Evolutionary conservation across 345 rosid genomes (phyloP), one percentile per base, ranked within the genome.

Genomic region (Clarkia xantiana): DNA sequence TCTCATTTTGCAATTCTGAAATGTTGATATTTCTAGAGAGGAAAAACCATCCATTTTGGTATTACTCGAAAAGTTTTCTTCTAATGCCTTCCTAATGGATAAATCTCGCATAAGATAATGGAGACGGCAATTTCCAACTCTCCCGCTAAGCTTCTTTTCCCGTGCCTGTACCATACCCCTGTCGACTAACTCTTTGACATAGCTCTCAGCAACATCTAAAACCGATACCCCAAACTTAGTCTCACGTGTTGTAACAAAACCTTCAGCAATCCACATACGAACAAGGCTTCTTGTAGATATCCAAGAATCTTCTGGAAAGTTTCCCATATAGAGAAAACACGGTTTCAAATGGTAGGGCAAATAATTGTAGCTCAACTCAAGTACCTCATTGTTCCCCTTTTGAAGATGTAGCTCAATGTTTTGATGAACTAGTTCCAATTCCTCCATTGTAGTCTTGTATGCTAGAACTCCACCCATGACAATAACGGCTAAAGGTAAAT

Each of bases 241-340:
- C 0, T 40, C 44, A 2, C 41, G 43, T 45, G 9, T 1, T 7
- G 20, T 18, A 14, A 74, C 52, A 41, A 77, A 44, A 16, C 83
- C 83, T 53, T 71, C 71, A 4, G 73, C 75, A 13, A 69, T 52
- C 83, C 75, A 79, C 56, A 72, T 62, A 18, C 40, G 55, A 41
- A 76, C 46, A 49, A 79, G 44, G 25, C 62, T 68, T 25, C 56
- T 68, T 0, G 45, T 40, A 1, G 65, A 62, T 56, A 79, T 76
- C 5, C 64, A 67, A 14, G 23, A 58, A 56, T 74, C 71, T 29
- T 58, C 55, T 0, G 71, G 73, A 42, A 67, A 71, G n/a, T n/a
- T n/a, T n/a, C n/a, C n/a, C n/a, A n/a, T n/a, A n/a, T n/a, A n/a
- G n/a, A n/a, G n/a, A n/a, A 72, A 72, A 54, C 74, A 68, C 0